These are phyloP conservation scores for Ramalina peruviana DNA, from an alignment of 495 filamentous ascomycete genomes.

Conservation along the genomic window DNA sequence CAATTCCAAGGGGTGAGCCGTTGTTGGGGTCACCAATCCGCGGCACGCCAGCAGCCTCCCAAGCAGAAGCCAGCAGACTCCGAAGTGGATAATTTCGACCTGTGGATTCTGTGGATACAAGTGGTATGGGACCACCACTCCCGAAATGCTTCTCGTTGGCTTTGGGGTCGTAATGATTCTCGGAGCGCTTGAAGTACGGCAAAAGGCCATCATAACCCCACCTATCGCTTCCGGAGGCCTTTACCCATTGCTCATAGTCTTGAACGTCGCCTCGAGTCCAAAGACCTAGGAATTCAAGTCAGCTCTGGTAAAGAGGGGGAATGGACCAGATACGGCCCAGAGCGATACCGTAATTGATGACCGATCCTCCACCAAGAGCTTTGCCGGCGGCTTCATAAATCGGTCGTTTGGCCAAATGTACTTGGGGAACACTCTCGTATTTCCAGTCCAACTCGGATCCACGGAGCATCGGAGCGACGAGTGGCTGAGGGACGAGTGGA, in stretches of 20 bases:
- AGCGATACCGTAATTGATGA: constrained; percentile 11
- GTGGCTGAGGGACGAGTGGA: constrained; percentile 5
- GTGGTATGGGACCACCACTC: constrained; percentile 17
- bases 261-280: constrained; percentile 24
- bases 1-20: constrained; percentile 1
- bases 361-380: constrained; percentile 20
- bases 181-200: constrained; percentile 16
- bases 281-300: too few species aligned
- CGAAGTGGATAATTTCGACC: constrained; percentile 20
- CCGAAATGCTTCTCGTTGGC: constrained; percentile 15
- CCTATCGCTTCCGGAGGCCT: constrained; percentile 18
- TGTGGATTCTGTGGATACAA: constrained; percentile 6
- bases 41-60: background rate
- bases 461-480: constrained; percentile 10
- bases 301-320: too few species aligned
- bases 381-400: constrained; percentile 21
- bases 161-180: constrained; percentile 10
- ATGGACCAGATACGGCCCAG: too few species aligned
- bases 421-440: constrained; percentile 22
- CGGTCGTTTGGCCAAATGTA: constrained; percentile 13
- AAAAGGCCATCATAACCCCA: constrained; percentile 24
- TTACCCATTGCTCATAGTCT: constrained; percentile 29
- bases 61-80: background rate
- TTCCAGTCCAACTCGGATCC: constrained; percentile 22
- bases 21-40: background rate